These are phyloP conservation scores for Phytophthora fragariaefolia DNA, from an alignment of 352 stramenopile species.

Conservation along the genomic window DNA sequence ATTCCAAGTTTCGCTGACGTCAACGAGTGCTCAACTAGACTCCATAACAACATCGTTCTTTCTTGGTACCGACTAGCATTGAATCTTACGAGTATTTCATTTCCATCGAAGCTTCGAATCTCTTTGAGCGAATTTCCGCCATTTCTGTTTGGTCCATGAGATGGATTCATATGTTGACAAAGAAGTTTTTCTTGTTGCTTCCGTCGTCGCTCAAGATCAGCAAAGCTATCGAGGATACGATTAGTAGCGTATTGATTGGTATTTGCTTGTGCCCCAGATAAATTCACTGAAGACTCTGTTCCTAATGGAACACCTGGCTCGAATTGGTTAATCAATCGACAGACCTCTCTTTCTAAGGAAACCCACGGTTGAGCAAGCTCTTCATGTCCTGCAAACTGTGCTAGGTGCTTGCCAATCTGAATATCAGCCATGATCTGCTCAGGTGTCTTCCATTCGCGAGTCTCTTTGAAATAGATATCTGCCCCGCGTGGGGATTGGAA, in stretches of 20 bases:
- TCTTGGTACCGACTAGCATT: constrained; percentile 3
- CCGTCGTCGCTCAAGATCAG: constrained; percentile 19
- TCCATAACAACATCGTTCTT: constrained; percentile 18
- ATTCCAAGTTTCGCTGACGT: not conserved
- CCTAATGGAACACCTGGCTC: not conserved
- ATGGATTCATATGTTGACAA: constrained; percentile 8
- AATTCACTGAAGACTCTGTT: not conserved
- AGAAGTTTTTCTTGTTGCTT: constrained; percentile 16
- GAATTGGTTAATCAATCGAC: not conserved
- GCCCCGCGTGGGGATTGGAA: constrained; percentile 7
- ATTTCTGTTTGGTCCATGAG: not conserved
- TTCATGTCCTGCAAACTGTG: constrained; percentile 15
- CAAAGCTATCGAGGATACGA: not conserved
- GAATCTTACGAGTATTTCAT: constrained; percentile 5
- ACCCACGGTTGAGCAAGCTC: constrained; percentile 15
- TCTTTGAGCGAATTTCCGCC: not conserved
- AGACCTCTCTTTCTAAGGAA: constrained; percentile 16
- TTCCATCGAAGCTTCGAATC: not conserved
- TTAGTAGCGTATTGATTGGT: not conserved
- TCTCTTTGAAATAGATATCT: constrained; percentile 41
- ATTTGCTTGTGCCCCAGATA: not conserved
- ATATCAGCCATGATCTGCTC: constrained; percentile 47
- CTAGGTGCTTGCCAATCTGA: constrained; percentile 34
- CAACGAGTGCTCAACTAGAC: constrained; percentile 7
- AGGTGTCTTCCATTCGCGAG: constrained; percentile 36